Percentiles rank a stretch among this genome's conserved stretches.
These are phyloP conservation scores for Parachlorella kessleri DNA, from an alignment of 139 green algal species.

Conservation along the genomic window DNA sequence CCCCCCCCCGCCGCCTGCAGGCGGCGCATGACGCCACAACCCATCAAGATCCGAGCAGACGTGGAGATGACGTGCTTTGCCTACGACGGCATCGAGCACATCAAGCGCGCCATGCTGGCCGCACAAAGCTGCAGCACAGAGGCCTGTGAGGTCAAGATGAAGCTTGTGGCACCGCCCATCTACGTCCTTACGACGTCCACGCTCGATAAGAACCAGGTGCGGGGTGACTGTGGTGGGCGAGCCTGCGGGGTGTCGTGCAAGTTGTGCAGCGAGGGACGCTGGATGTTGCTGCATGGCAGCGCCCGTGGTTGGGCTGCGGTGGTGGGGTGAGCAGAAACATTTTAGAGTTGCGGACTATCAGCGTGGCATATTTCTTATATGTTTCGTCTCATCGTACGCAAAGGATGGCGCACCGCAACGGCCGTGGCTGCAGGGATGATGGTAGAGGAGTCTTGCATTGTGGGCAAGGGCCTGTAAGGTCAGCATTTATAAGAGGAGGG, in stretches of 20 bases:
- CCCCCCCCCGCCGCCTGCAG: too few species aligned
- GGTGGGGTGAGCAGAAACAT: too few species aligned
- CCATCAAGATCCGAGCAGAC: conserved; percentile 98
- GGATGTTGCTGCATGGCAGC: too few species aligned
- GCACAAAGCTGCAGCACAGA: conserved; percentile 68
- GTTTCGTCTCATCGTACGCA: too few species aligned
- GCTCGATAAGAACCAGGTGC: conserved; percentile 85
- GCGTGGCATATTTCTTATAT: too few species aligned
- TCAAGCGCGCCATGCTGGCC: conserved; percentile 90
- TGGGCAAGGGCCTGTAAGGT: too few species aligned
- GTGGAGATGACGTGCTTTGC: conserved; percentile 98
- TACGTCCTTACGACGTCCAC: conserved; percentile 98
- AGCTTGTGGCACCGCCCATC: conserved; percentile 96
- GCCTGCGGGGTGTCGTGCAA: not conserved
- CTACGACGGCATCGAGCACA: conserved; percentile 98
- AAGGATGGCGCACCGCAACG: too few species aligned
- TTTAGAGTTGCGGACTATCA: too few species aligned
- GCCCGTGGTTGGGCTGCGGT: too few species aligned
- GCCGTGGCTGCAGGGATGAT: too few species aligned
- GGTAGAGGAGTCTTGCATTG: too few species aligned
- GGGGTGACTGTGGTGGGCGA: not conserved
- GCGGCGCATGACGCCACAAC: conserved; percentile 97
- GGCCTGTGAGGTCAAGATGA: conserved; percentile 92
- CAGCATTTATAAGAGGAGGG: too few species aligned
- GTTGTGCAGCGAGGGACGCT: not conserved